Conservation (phyloP, 2,329 filamentous ascomycete species). For the Lojkania enalia region DNA sequence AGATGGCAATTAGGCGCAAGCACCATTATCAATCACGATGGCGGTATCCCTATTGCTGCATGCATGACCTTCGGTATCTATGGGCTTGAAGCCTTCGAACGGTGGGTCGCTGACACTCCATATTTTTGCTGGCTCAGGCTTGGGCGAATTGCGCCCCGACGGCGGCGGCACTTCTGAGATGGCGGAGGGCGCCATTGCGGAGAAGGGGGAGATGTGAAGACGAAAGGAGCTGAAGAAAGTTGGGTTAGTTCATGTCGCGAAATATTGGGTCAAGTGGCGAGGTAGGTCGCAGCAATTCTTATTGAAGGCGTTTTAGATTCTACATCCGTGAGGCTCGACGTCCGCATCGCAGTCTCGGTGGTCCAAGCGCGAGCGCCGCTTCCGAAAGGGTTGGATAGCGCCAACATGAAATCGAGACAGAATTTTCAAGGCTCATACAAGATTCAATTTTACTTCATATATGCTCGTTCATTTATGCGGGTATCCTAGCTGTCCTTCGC, state of each 20-base stretch:
- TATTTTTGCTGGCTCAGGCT: slow-evolving; percentile 56
- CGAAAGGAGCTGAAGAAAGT: slow-evolving; percentile 12
- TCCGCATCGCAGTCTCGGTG: background rate
- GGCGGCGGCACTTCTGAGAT: slow-evolving; percentile 44
- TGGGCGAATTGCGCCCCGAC: slow-evolving; percentile 54
- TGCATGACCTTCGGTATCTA: slow-evolving; percentile 70
- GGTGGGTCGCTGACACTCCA: slow-evolving; percentile 62
- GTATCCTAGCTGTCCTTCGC: too few species aligned
- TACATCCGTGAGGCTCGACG: background rate
- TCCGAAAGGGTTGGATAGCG: slow-evolving; percentile 6
- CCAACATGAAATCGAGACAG: too few species aligned
- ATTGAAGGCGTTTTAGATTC: background rate
- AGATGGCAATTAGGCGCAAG: slow-evolving; percentile 1
- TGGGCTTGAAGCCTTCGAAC: slow-evolving; percentile 61
- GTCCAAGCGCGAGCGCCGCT: slow-evolving; percentile 25
- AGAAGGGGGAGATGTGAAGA: slow-evolving; percentile 8
- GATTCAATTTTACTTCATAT: too few species aligned
- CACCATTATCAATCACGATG: slow-evolving; percentile 98
- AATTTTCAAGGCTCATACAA: too few species aligned
- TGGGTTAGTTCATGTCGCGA: slow-evolving; percentile 32
- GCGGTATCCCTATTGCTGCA: slow-evolving; percentile 66
- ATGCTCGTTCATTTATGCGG: too few species aligned
- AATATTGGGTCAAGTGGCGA: background rate
- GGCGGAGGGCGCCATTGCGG: slow-evolving; percentile 43
- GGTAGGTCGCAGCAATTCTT: background rate